Evolutionary conservation across 2,329 filamentous ascomycete genomes (phyloP), one percentile per base, ranked within the genome.

Genomic region (Lasiodiplodia theobromae): DNA sequence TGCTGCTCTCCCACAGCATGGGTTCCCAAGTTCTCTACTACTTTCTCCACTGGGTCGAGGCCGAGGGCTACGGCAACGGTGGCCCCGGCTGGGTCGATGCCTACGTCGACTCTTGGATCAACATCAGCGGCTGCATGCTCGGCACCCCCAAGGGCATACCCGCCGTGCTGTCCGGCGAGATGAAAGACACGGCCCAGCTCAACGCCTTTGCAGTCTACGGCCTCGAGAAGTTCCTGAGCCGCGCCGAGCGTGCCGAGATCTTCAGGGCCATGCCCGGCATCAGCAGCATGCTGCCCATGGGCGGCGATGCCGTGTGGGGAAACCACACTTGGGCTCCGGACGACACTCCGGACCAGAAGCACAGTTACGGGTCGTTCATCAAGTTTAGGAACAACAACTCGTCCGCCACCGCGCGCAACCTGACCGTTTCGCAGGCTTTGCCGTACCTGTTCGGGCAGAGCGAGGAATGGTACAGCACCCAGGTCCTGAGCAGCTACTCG

Each of bases 201-300:
- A 98, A 98, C 74, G 89, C 95, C 2, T 97, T 98, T 78, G 96
- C 96, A 10, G 95, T 99, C 1, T 98, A 98, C 75, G 96, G 96
- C 0, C 86, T 99, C 11, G 96, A 99, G 79, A 97, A 96, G 77
- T 99, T 99, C 78, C 84, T 99, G 57, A 94, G 91, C 74, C 93
- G 92, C 74, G 90, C 94, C 72, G 96, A 99, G 78, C 88, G 96
- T 65, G 94, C 92, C 0, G 94, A 98, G 76, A 91, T 99, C 53
- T 97, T 99, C 83, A 90, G 96, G 65, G 93, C 94, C 54, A 98
- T 99, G 95, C 96, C 96, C 0, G 96, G 96, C 7, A 92, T 97
- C 70, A 96, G 92, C 7, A 96, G 93, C 58, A 99, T 99, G 96
- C 86, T 99, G 1, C 96, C 96, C 6, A 93, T 97, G 54, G 96